Evolutionary conservation across 371 early-diverging fungal species (phyloP).

Genomic region (Rhizopus sp.): DNA sequence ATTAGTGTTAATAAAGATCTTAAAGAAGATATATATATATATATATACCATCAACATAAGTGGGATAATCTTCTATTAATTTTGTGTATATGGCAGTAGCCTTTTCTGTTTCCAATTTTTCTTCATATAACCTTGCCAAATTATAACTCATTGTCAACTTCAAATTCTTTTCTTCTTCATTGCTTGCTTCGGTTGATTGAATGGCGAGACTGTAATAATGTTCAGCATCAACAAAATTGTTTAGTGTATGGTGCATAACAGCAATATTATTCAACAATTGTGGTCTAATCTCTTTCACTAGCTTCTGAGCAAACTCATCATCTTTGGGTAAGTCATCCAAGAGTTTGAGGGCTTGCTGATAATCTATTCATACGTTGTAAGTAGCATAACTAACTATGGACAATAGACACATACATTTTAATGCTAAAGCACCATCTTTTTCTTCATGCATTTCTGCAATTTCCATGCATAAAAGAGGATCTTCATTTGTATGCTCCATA

Average conservation of each 20-base stretch:
- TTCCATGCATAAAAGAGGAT: conserved; percentile 60
- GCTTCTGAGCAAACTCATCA: conserved; percentile 23
- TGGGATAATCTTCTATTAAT: conserved; percentile 67
- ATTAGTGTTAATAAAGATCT: neutral
- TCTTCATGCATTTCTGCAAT: conserved; percentile 66
- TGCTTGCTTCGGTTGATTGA: conserved; percentile 30
- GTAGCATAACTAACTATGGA: conserved; percentile 5
- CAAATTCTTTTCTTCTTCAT: conserved; percentile 23
- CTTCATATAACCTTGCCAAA: conserved; percentile 79
- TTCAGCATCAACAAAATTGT: conserved; percentile 38
- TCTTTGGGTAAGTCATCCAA: conserved; percentile 22
- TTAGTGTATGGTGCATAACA: conserved; percentile 64
- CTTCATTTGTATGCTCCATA: conserved; percentile 52
- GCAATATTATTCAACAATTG: conserved; percentile 86
- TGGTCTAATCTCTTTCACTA: conserved; percentile 46
- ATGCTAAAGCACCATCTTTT: conserved; percentile 48
- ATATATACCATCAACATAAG: conserved; percentile 69
- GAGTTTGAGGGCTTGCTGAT: conserved; percentile 32
- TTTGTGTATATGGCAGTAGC: conserved; percentile 71
- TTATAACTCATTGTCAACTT: conserved; percentile 78
- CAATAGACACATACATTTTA: conserved; percentile 45
- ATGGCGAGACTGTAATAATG: conserved; percentile 41
- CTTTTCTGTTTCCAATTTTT: conserved; percentile 52
- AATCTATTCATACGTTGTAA: conserved; percentile 23
- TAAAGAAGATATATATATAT: neutral